phyloP scores from a whole-genome alignment of 495 filamentous ascomycete genomes.

The Aspergillus ellipticus region DNA sequence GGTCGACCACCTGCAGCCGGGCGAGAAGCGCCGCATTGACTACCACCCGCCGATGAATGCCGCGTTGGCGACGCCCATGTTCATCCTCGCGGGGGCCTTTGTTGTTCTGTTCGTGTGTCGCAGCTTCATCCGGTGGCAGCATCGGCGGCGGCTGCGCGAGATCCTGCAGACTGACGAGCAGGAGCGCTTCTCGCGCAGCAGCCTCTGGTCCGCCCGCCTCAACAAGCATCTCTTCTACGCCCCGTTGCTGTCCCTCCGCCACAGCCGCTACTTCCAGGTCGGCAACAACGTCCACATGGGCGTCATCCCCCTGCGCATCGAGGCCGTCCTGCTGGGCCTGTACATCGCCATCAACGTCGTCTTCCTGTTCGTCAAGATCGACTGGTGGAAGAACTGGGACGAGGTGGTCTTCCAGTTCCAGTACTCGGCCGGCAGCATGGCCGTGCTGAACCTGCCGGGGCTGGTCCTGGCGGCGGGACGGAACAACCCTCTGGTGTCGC shows the following conservation, averaged over 20 bases:
- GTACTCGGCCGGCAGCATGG: conserved; percentile 38
- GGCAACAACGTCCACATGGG: conserved; percentile 36
- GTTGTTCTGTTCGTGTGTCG: conserved; percentile 25
- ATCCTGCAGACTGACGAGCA: conserved; percentile 24
- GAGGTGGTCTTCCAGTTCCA: conserved; percentile 37
- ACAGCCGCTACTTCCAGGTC: not conserved
- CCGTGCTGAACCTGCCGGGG: conserved; percentile 41
- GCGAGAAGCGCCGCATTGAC: conserved; percentile 20
- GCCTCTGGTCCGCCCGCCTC: conserved; percentile 18
- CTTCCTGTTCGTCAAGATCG: conserved; percentile 36
- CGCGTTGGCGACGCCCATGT: conserved; percentile 33
- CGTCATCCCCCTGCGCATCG: conserved; percentile 35
- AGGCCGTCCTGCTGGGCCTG: conserved; percentile 26
- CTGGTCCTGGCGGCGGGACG: conserved; percentile 39
- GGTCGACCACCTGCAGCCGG: conserved; percentile 15
- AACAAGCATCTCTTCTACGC: conserved; percentile 45
- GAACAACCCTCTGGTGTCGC: conserved; percentile 39
- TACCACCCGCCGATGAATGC: conserved; percentile 37
- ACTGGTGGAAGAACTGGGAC: conserved; percentile 35
- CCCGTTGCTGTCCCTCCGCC: conserved; percentile 24
- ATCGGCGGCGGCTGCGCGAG: conserved; percentile 25
- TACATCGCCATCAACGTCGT: conserved; percentile 35
- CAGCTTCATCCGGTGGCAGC: conserved; percentile 22
- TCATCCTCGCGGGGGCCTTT: conserved; percentile 27
- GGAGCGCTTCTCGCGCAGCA: conserved; percentile 17